Evolutionary conservation across 371 early-diverging fungal genomes (phyloP).

Genomic region (Actinomucor elegans): DNA sequence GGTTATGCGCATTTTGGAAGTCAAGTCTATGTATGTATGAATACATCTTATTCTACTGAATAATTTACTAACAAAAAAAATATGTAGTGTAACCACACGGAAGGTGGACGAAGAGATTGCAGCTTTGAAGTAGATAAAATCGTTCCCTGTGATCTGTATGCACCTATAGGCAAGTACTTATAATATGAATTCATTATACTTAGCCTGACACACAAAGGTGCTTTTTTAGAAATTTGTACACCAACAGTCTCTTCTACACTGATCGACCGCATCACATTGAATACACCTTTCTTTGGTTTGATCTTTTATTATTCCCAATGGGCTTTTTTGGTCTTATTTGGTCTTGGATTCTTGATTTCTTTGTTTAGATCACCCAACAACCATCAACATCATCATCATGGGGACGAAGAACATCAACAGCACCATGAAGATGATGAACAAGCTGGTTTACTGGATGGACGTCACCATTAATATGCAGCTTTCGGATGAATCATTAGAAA

Average conservation of each 20-base stretch:
- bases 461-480: not conserved
- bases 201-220: no score
- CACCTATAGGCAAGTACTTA: slow-evolving; percentile 38
- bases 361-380: slow-evolving; percentile 19
- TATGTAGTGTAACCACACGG: slow-evolving; percentile 63
- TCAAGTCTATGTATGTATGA: slow-evolving; percentile 60
- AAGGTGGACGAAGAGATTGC: slow-evolving; percentile 47
- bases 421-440: slow-evolving; percentile 16
- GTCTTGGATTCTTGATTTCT: slow-evolving; percentile 30
- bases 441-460: slow-evolving; percentile 20
- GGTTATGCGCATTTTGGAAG: slow-evolving; percentile 71
- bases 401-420: slow-evolving; percentile 12
- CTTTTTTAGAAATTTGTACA: slow-evolving; percentile 53
- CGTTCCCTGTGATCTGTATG: slow-evolving; percentile 58
- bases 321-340: slow-evolving; percentile 48
- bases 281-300: slow-evolving; percentile 54
- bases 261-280: slow-evolving; percentile 49
- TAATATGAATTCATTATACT: slow-evolving; percentile 25
- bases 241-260: slow-evolving; percentile 57
- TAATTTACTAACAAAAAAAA: not conserved
- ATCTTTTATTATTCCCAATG: slow-evolving; percentile 56
- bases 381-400: no score
- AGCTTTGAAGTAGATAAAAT: slow-evolving; percentile 48
- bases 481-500: not conserved
- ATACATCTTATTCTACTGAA: not conserved